A percentile compares a stretch with the other conserved stretches of the same genome.
Conservation (phyloP, 2,329 filamentous ascomycete species). For the Arthroderma sp. region DNA sequence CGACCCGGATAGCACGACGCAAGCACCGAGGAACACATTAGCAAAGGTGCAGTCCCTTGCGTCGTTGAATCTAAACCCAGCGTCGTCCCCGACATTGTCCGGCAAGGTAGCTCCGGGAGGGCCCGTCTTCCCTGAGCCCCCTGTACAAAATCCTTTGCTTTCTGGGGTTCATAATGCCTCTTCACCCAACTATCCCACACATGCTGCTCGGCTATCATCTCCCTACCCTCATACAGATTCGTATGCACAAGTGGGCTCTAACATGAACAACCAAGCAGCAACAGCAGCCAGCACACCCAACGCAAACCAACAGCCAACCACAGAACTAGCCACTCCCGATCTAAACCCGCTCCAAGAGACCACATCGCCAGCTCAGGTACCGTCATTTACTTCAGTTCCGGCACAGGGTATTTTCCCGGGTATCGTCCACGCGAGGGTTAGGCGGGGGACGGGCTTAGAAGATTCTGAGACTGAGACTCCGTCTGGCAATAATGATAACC, state of each 20-base stretch:
- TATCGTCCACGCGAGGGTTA: slow-evolving; percentile 25
- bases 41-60: slow-evolving; percentile 1
- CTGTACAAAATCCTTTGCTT: not conserved
- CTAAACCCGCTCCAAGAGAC: too few relatives aligned
- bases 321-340: slow-evolving; percentile 2
- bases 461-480: too few relatives aligned
- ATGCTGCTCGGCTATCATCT: slow-evolving; percentile 3
- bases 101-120: slow-evolving; percentile 1
- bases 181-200: slow-evolving; percentile 5
- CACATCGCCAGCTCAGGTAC: slow-evolving; percentile 1
- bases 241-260: slow-evolving; percentile 6
- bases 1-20: slow-evolving; percentile 3
- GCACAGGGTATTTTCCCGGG: slow-evolving; percentile 32
- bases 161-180: slow-evolving; percentile 3
- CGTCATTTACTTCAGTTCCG: slow-evolving; percentile 8
- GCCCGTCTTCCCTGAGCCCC: not conserved
- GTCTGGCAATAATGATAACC: too few relatives aligned
- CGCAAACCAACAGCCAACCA: slow-evolving; percentile 1
- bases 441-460: not conserved
- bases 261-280: not conserved
- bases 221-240: slow-evolving; percentile 4
- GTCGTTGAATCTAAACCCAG: not conserved
- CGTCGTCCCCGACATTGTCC: slow-evolving; percentile 1
- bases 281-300: not conserved
- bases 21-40: slow-evolving; percentile 5